Evolutionary conservation across 2,329 filamentous ascomycete genomes (phyloP).

Genomic region (Paecilomyces sp.): DNA sequence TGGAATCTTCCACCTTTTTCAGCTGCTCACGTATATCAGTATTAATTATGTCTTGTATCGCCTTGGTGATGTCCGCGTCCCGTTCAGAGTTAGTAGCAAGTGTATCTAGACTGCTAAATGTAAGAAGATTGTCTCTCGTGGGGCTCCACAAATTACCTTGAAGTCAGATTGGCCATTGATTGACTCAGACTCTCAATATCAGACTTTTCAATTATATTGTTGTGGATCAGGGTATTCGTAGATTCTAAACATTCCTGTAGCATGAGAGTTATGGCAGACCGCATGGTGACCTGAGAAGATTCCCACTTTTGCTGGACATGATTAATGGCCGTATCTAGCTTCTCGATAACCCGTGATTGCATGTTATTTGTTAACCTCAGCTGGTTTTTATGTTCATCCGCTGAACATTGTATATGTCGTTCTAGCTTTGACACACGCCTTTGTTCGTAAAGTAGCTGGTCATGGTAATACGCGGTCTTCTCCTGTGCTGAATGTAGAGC

Average conservation of each 20-base stretch:
- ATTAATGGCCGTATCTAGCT: slow-evolving; percentile 12
- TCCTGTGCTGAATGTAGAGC: slow-evolving; percentile 16
- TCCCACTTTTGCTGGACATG: slow-evolving; percentile 7
- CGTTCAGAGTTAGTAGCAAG: background rate
- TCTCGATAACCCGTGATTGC: slow-evolving; percentile 16
- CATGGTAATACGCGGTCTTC: slow-evolving; percentile 9
- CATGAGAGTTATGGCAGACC: slow-evolving; percentile 8
- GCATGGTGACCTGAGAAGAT: slow-evolving; percentile 8
- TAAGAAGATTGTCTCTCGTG: background rate
- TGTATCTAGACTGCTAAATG: background rate
- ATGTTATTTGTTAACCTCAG: slow-evolving; percentile 13
- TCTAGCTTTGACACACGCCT: slow-evolving; percentile 22
- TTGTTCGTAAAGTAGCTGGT: slow-evolving; percentile 20
- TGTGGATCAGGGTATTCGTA: slow-evolving; percentile 10
- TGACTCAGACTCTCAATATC: slow-evolving; percentile 13
- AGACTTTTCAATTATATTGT: slow-evolving; percentile 6
- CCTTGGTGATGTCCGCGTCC: background rate
- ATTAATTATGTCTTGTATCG: slow-evolving; percentile 8
- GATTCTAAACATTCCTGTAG: slow-evolving; percentile 11
- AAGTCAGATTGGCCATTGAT: slow-evolving; percentile 9
- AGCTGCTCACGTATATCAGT: slow-evolving; percentile 15
- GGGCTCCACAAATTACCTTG: slow-evolving; percentile 12
- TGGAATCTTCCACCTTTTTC: slow-evolving; percentile 8
- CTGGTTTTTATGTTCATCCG: slow-evolving; percentile 14
- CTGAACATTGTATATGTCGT: slow-evolving; percentile 21